These are phyloP conservation scores for Camillea tinctor DNA, from an alignment of 2,329 filamentous ascomycete species.

Conservation along the genomic window DNA sequence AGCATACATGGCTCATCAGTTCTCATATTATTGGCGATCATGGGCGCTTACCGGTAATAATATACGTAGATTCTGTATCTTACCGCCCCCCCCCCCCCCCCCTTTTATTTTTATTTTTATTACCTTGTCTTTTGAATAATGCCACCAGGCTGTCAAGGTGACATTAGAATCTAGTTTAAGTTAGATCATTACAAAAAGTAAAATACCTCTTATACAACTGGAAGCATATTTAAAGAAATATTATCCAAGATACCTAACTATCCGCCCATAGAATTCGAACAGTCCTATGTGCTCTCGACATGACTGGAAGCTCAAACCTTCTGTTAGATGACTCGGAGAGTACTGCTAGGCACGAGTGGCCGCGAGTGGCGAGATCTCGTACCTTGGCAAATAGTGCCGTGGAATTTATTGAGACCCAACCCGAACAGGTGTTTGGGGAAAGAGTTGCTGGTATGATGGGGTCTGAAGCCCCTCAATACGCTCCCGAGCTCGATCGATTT, in stretches of 20 bases:
- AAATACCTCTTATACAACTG: too few relatives aligned
- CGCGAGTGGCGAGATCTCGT: constrained; percentile 2
- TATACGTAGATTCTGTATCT: too few relatives aligned
- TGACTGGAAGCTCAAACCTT: not conserved
- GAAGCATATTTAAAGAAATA: too few relatives aligned
- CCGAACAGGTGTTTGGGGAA: constrained; percentile 9
- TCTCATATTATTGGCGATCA: too few relatives aligned
- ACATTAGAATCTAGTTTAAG: too few relatives aligned
- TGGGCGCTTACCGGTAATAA: too few relatives aligned
- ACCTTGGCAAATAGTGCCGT: constrained; percentile 14
- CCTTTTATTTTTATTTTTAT: too few relatives aligned
- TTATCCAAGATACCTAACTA: not conserved
- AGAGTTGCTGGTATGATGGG: constrained; percentile 10
- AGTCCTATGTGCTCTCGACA: not conserved
- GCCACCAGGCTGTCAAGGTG: too few relatives aligned
- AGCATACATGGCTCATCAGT: too few relatives aligned
- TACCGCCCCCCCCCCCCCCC: too few relatives aligned
- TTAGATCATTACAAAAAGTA: too few relatives aligned
- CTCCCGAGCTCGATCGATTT: constrained; percentile 12
- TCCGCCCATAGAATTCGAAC: not conserved
- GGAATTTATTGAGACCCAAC: constrained; percentile 13
- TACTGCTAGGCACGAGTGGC: not conserved
- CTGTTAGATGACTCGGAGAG: not conserved
- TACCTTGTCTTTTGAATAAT: too few relatives aligned
- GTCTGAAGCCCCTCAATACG: constrained; percentile 9